These are phyloP conservation scores for Diddensiella transvaalensis DNA, from an alignment of 805 yeast species.

Conservation along the genomic window DNA sequence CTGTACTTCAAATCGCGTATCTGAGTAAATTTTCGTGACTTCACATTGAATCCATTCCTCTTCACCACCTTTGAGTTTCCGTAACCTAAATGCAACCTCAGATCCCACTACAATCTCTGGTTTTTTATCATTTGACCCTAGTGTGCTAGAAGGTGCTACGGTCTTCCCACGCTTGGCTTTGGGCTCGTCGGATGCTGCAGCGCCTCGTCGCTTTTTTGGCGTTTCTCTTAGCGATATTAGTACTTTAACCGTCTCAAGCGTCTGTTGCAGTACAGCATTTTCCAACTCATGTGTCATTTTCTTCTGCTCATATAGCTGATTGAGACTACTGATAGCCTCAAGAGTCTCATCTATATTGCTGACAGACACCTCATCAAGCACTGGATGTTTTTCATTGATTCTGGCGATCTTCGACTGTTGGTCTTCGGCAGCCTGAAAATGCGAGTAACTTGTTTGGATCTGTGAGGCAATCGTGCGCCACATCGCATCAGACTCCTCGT, in stretches of 20 bases:
- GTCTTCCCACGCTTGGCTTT: conserved; percentile 10
- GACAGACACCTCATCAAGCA: neutral
- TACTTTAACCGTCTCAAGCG: conserved; percentile 9
- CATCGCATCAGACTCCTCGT: conserved; percentile 4
- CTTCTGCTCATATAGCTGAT: neutral
- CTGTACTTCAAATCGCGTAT: conserved; percentile 77
- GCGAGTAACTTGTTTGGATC: neutral
- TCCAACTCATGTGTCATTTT: conserved; percentile 1
- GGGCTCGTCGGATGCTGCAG: conserved; percentile 8
- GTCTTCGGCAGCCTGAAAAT: neutral
- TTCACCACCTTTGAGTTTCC: conserved; percentile 58
- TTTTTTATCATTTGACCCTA: neutral
- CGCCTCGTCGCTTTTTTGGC: conserved; percentile 3
- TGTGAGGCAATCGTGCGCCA: neutral
- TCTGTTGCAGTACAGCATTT: conserved; percentile 6
- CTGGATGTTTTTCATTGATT: neutral
- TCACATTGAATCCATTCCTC: conserved; percentile 96
- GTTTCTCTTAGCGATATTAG: conserved; percentile 4
- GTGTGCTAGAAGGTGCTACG: neutral
- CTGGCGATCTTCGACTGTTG: neutral
- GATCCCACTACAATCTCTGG: conserved; percentile 53
- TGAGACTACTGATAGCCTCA: neutral
- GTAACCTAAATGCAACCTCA: conserved; percentile 82
- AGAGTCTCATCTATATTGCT: neutral
- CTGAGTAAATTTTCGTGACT: conserved; percentile 70